Evolutionary conservation across 2,329 filamentous ascomycete genomes (phyloP), one percentile per base, ranked within the genome.

Genomic region (Hypoxylon sp.): DNA sequence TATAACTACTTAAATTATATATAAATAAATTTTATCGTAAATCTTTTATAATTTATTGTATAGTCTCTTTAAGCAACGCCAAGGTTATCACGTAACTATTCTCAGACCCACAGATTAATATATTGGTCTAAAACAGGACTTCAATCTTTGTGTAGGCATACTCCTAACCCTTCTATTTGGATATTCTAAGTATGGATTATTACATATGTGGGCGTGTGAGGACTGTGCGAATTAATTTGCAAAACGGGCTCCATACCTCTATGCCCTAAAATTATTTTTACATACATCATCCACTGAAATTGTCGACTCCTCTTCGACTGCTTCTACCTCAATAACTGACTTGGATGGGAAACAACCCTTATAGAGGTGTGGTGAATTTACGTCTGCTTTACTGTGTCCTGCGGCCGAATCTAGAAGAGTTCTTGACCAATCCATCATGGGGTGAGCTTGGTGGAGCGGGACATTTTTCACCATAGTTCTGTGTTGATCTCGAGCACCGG

Each of bases 381-480:
- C n/a, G 2, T 41, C 41, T 16, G 0, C 11, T 25, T 19, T 51
- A 51, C 23, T 21, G 14, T 8, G 12, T 12, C 25, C 16, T 19
- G 25, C 25, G 2, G 9, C 12, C 21, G 8, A 21, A 30, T 32
- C 11, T 9, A 55, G 41, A 32, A 25, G 25, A 21, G 41, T 23
- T 11, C 11, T 50, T 64, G 14, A n/a, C 25, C 25, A 4, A 29
- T 58, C 19, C 30, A 63, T 34, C 47, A 69, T 69, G 60, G 56
- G 56, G 52, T 69, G 60, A 69, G 55, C 37, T n/a, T 34, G 30
- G 23, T n/a, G 23, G n/a, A 53, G 21, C 43, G 9, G 25, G 6
- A 27, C 23, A 51, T 58, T 41, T 41, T 19, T 62, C 27, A 9
- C 27, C 29, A 55, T 52, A 51, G 3, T 52, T 52, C 41, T 51